Conservation (phyloP, 768 basidiomycete genomes). For the Mycena maculata region DNA sequence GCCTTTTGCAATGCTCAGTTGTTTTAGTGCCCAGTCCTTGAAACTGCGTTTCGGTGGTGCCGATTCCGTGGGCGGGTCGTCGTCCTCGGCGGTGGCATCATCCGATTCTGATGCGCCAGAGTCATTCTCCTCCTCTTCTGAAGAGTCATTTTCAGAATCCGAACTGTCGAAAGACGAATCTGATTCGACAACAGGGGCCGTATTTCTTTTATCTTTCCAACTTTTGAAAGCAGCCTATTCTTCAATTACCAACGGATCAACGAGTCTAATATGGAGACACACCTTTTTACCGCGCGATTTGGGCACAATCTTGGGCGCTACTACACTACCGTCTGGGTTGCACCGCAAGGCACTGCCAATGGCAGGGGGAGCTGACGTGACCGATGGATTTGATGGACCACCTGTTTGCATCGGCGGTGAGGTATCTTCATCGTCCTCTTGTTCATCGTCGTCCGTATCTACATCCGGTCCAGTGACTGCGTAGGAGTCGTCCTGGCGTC, state of each 20-base stretch:
- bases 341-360: conserved; percentile 77
- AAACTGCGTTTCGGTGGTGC: conserved; percentile 63
- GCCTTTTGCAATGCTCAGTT: conserved; percentile 66
- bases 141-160: conserved; percentile 74
- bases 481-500: conserved; percentile 55
- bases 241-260: conserved; percentile 19
- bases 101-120: conserved; percentile 35
- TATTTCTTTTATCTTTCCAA: conserved; percentile 57
- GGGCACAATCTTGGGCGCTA: conserved; percentile 61
- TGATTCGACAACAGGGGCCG: conserved; percentile 47
- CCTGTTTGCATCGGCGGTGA: conserved; percentile 30
- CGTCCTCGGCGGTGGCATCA: conserved; percentile 39
- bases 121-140: conserved; percentile 38
- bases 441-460: conserved; percentile 36
- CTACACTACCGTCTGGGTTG: conserved; percentile 70
- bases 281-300: conserved; percentile 61
- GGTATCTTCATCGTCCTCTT: conserved; percentile 18
- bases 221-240: conserved; percentile 55
- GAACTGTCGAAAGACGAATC: conserved; percentile 85
- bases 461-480: conserved; percentile 50
- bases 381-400: conserved; percentile 3
- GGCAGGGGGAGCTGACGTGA: conserved; percentile 34
- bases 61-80: conserved; percentile 30
- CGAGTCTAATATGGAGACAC: conserved; percentile 31
- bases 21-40: conserved; percentile 91